Percentiles rank a stretch among this genome's conserved stretches.
phyloP scores from a whole-genome alignment of 2,329 filamentous ascomycete genomes.

The Colletotrichum sojae region DNA sequence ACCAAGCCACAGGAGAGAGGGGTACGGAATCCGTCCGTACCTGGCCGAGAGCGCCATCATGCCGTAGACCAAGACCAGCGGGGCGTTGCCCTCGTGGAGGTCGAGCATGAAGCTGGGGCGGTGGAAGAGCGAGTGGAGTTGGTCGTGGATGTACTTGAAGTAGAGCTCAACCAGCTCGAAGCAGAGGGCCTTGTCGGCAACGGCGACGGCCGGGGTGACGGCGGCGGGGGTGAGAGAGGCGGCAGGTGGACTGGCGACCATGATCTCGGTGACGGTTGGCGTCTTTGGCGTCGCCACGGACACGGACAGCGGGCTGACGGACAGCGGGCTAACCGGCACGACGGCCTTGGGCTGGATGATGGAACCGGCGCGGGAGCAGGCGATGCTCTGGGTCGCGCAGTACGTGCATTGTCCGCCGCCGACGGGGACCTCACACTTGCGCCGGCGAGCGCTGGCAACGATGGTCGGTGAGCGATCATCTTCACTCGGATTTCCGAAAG shows the following conservation, averaged over 20 bases:
- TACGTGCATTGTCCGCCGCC: slow-evolving; percentile 41
- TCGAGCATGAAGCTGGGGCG: slow-evolving; percentile 45
- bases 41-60: slow-evolving; percentile 46
- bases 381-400: slow-evolving; percentile 40
- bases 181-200: slow-evolving; percentile 40
- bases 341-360: slow-evolving; percentile 42
- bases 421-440: slow-evolving; percentile 40
- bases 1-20: neutral
- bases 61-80: slow-evolving; percentile 44
- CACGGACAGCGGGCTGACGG: slow-evolving; percentile 35
- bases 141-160: slow-evolving; percentile 51
- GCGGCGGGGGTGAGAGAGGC: neutral
- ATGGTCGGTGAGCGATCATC: slow-evolving; percentile 12
- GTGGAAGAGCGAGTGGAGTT: slow-evolving; percentile 52
- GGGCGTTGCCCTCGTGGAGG: slow-evolving; percentile 43
- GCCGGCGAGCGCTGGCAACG: slow-evolving; percentile 38
- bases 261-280: slow-evolving; percentile 34
- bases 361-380: slow-evolving; percentile 41
- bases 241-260: slow-evolving; percentile 19
- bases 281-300: slow-evolving; percentile 34
- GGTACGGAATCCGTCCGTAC: slow-evolving; percentile 4
- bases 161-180: slow-evolving; percentile 50
- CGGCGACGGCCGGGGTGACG: slow-evolving; percentile 37
- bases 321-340: neutral
- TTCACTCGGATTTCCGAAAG: neutral